Evolutionary conservation across 768 basidiomycete genomes (phyloP), one percentile per base, ranked within the genome.

Genomic region (Collybia sp.): DNA sequence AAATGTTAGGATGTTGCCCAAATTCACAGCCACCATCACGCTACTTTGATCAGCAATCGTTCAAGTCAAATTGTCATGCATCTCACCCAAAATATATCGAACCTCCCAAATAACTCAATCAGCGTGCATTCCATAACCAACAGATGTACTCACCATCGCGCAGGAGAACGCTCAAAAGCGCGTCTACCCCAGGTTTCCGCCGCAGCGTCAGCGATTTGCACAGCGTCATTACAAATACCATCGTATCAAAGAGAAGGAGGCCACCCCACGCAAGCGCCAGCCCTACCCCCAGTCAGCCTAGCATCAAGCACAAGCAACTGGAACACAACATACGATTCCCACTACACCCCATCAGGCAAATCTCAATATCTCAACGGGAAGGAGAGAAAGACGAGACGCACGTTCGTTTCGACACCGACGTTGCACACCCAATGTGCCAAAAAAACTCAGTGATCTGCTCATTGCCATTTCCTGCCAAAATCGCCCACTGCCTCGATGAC

Each of bases 141-240:
- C 11, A 17, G 18, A 3, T 40, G 44, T 13, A 39, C 62, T 20
- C 42, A 71, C 72, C 73, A 58, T 73, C 72, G 35, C 72, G 63
- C 15, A 72, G 42, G 15, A 75, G 49, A 18, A 70, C 47, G 19
- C 47, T 47, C 15, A 71, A n/a, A 46, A 75, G 45, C 9, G 47
- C 57, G 4, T 37, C 35, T 15, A 58, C 45, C 11, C 54, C 58
- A 19, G 51, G 47, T 12, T 45, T 46, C 11, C 57, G 52, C 1
- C 59, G 57, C 2, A 66, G 39, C 8, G 48, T 51, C 13, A 71
- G 51, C 3, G 71, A 59, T 43, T 71, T 72, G 51, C 63, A 66
- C 15, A 73, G 47, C 6, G 72, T 75, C 60, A 73, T 61, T 15
- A 44, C 52, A 42, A 75, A 71, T 2, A 75, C 63, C 10, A 68